These are phyloP conservation scores for Quercus aquifolioides DNA, from an alignment of 306 rosid species.

Conservation along the genomic window DNA sequence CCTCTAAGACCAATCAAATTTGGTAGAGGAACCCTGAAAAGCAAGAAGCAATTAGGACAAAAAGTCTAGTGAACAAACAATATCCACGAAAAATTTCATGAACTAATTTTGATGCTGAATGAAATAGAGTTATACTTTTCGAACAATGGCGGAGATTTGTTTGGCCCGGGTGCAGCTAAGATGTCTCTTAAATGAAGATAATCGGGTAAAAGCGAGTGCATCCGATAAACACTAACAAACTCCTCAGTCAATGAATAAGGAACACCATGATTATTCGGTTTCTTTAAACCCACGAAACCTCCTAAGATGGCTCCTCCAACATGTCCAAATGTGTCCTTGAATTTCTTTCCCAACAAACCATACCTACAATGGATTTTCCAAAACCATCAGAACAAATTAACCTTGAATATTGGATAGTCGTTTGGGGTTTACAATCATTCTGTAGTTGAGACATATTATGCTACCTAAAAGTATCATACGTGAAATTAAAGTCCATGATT, in stretches of 20 bases:
- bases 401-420: background rate
- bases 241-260: slow-evolving; percentile 62
- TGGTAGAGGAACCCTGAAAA: slow-evolving; percentile 38
- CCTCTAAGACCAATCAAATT: slow-evolving; percentile 45
- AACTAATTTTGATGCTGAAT: background rate
- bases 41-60: background rate
- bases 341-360: slow-evolving; percentile 63
- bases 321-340: slow-evolving; percentile 66
- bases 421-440: too few species aligned
- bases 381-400: background rate
- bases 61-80: background rate
- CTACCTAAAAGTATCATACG: too few species aligned
- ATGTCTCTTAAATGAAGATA: slow-evolving; percentile 32
- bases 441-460: too few species aligned
- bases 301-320: slow-evolving; percentile 45
- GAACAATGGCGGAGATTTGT: slow-evolving; percentile 48
- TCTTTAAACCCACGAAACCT: slow-evolving; percentile 54
- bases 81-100: background rate
- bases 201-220: slow-evolving; percentile 62
- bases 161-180: slow-evolving; percentile 32
- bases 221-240: slow-evolving; percentile 50
- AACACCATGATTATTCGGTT: slow-evolving; percentile 49
- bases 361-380: slow-evolving; percentile 36
- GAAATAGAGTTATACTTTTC: slow-evolving; percentile 27
- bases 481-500: too few species aligned